Conservation (phyloP, 768 basidiomycete species). For the Termitomyces sp. region DNA sequence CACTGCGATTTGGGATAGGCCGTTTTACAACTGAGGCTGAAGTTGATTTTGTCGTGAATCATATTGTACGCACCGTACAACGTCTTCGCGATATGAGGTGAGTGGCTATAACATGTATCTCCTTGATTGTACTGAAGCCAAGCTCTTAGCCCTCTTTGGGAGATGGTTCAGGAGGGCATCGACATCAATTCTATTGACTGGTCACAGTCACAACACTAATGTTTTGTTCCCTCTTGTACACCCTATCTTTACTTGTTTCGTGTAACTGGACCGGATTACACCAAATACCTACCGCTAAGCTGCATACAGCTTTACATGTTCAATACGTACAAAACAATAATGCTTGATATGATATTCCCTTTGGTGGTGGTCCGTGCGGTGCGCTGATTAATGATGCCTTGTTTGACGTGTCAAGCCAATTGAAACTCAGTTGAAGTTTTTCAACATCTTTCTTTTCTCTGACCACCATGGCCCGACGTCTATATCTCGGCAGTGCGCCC, state of each 20-base stretch:
- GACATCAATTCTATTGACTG: slow-evolving; percentile 95
- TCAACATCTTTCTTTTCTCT: slow-evolving; percentile 25
- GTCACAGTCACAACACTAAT: slow-evolving; percentile 89
- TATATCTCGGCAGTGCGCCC: slow-evolving; percentile 79
- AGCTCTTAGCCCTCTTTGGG: slow-evolving; percentile 82
- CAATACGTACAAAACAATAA: slow-evolving; percentile 2
- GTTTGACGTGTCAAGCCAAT: slow-evolving; percentile 37
- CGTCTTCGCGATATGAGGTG: slow-evolving; percentile 92
- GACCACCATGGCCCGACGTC: slow-evolving; percentile 74
- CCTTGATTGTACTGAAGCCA: slow-evolving; percentile 11
- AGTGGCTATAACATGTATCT: slow-evolving; percentile 18
- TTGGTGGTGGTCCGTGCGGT: slow-evolving; percentile 8
- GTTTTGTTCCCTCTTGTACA: slow-evolving; percentile 14
- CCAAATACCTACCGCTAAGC: background rate
- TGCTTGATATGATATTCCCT: background rate
- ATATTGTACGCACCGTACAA: slow-evolving; percentile 85
- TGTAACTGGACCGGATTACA: slow-evolving; percentile 3
- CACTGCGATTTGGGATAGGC: slow-evolving; percentile 95
- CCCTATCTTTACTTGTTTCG: slow-evolving; percentile 9
- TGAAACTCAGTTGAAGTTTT: slow-evolving; percentile 46
- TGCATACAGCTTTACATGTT: background rate
- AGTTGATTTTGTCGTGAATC: slow-evolving; percentile 88
- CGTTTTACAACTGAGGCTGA: slow-evolving; percentile 98
- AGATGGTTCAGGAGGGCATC: slow-evolving; percentile 99
- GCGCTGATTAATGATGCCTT: slow-evolving; percentile 5